These are phyloP conservation scores for Emmonsiellopsis sp. DNA, from an alignment of 2,329 filamentous ascomycete genomes.

Conservation along the genomic window DNA sequence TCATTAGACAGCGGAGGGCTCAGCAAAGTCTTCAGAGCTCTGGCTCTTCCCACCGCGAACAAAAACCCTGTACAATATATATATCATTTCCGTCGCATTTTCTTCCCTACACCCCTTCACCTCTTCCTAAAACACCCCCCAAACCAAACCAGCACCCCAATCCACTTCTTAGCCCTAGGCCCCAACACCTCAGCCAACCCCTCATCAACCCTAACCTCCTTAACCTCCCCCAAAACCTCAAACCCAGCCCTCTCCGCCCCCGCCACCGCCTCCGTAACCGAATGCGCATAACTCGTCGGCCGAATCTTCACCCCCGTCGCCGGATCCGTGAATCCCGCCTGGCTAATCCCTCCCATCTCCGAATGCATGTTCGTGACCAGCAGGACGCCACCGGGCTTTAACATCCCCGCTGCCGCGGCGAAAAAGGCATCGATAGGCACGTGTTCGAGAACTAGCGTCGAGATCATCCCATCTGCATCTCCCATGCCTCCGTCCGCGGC, in stretches of 20 bases:
- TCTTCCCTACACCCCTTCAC: background rate
- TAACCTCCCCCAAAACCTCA: constrained; percentile 31
- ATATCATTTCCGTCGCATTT: too few species aligned
- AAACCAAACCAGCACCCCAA: constrained; percentile 47
- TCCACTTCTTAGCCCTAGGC: constrained; percentile 54
- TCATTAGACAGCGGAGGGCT: too few species aligned
- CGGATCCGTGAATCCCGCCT: constrained; percentile 53
- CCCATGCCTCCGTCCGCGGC: background rate
- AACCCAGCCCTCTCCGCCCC: constrained; percentile 38
- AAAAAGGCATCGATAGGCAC: constrained; percentile 52
- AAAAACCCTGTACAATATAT: too few species aligned
- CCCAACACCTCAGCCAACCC: constrained; percentile 51
- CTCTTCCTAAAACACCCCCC: constrained; percentile 37
- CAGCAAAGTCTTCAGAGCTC: too few species aligned
- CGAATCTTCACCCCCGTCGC: constrained; percentile 47
- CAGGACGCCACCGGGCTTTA: constrained; percentile 41
- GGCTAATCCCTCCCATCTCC: constrained; percentile 50
- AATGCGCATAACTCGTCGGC: constrained; percentile 50
- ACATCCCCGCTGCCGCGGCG: constrained; percentile 31
- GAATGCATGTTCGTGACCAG: constrained; percentile 61
- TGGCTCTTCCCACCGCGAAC: too few species aligned
- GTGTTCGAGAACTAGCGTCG: constrained; percentile 57
- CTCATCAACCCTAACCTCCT: constrained; percentile 40
- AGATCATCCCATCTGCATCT: constrained; percentile 41
- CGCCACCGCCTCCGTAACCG: constrained; percentile 40